Base-by-base conservation (phyloP, 2,329 filamentous ascomycete genomes). In the Trichophyton simii region DNA sequence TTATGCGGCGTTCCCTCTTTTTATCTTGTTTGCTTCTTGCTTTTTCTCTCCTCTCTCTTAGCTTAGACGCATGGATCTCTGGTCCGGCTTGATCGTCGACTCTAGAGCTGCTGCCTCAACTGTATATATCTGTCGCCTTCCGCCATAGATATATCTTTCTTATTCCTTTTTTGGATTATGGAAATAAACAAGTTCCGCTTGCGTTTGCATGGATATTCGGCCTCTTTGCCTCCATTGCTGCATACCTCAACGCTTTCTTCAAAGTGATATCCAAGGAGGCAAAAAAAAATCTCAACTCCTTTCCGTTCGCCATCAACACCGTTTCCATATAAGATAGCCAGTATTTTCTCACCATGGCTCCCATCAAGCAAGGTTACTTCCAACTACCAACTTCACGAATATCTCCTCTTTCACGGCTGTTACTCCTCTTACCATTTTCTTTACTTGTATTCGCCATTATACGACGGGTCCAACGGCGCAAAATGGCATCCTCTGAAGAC, bases 81-180 rank as follows among this genome's bases (percentile, higher is more conserved):
- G 15, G 11, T 18, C 18, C 13, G 5, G 25, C 28, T 55, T 55
- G 50, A 55, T 55, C 50, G 31, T 55, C 50, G 9, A 55, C 52
- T 36, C 9, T 38, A 38, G 9, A 13, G 52, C 31, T 55, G 22
- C 3, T 52, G 41, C 15, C 41, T 7, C 46, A 52, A 28, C 20
- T 52, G 46, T 52, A 52, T 55, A 55, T 55, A 55, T 55, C 31
- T 55, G 52, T 55, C 52, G 28, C 52, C 52, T 55, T 55, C 52
- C 13, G 52, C 52, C 52, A 34, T 36, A 55, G 15, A 55, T 55
- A 55, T 54, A 54, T 34, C 28, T 31, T 11, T 25, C 13, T 36
- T 36, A 36, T 36, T 55, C 52, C 52, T 34, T 55, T 55, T 55
- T 55, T 55, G 52, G 52, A 2, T 38, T 38, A 13, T 38, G 34